These are phyloP conservation scores for Castanospermum australe DNA, from an alignment of 306 rosid genomes.

Conservation along the genomic window DNA sequence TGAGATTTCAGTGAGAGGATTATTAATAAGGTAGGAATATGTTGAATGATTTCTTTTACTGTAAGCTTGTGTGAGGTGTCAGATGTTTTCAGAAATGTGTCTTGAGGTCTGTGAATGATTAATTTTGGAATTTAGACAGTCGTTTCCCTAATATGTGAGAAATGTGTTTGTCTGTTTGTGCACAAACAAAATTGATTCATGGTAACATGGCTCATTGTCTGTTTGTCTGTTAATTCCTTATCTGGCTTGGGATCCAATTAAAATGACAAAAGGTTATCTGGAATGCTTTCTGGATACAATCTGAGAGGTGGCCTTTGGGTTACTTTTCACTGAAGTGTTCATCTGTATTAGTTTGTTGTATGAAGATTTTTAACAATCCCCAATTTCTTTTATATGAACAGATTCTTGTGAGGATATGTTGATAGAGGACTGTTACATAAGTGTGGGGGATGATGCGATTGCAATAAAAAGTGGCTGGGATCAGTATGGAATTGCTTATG, in stretches of 20 bases:
- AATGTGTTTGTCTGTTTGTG: not conserved
- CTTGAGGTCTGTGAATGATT: conserved; percentile 6
- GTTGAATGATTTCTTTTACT: not conserved
- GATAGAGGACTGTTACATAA: conserved; percentile 87
- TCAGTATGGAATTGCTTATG: conserved; percentile 87
- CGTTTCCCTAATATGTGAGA: not conserved
- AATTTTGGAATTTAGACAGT: not conserved
- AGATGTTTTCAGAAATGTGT: conserved; percentile 1
- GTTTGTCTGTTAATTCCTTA: not conserved
- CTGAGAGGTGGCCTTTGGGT: not conserved
- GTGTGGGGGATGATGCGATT: conserved; percentile 93
- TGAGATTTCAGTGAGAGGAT: conserved; percentile 6
- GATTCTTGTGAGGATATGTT: conserved; percentile 96
- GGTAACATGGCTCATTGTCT: not conserved
- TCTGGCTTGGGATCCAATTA: not conserved
- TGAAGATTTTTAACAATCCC: conserved; percentile 13
- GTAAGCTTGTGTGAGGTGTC: not conserved
- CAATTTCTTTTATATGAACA: conserved; percentile 38
- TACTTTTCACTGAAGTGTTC: not conserved
- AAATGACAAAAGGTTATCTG: not conserved
- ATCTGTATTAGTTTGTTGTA: not conserved
- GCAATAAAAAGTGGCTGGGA: conserved; percentile 99
- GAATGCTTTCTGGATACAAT: not conserved
- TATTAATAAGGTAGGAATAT: conserved; percentile 1
- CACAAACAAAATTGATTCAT: not conserved